Conservation (phyloP, 2,329 filamentous ascomycete genomes). For the Talaromyces islandicus region DNA sequence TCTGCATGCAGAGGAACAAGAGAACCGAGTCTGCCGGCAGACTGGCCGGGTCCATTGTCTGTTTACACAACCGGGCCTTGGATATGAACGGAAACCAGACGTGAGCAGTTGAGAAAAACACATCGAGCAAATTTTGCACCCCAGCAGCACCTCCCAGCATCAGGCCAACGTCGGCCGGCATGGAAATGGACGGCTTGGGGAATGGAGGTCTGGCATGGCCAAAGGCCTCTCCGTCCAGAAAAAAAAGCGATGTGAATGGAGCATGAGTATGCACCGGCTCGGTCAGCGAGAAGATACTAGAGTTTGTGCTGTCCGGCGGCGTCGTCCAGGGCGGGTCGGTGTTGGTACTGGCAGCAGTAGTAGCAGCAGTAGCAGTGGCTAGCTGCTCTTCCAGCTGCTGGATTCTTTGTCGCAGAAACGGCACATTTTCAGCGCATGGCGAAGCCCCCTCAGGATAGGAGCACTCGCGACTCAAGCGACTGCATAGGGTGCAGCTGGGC, state of each 20-base stretch:
- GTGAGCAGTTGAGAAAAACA: not conserved
- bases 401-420: not conserved
- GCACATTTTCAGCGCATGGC: not conserved
- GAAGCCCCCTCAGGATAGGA: slow-evolving; percentile 14
- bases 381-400: not conserved
- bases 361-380: not conserved
- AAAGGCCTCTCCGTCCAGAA: not conserved
- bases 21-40: slow-evolving; percentile 18
- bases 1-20: slow-evolving; percentile 24
- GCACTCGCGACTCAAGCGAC: slow-evolving; percentile 21
- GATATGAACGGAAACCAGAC: not conserved
- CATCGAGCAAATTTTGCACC: not conserved
- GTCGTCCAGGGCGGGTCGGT: not conserved
- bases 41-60: not conserved
- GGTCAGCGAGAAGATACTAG: not conserved
- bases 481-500: slow-evolving; percentile 45
- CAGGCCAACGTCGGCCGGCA: not conserved
- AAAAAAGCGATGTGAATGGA: not conserved
- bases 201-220: not conserved
- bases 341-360: not conserved
- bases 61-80: not conserved
- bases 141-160: not conserved
- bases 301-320: not conserved
- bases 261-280: not conserved
- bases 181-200: not conserved